These are phyloP conservation scores for Nothomitra cinnamomea DNA, from an alignment of 2,329 filamentous ascomycete species.

Conservation along the genomic window DNA sequence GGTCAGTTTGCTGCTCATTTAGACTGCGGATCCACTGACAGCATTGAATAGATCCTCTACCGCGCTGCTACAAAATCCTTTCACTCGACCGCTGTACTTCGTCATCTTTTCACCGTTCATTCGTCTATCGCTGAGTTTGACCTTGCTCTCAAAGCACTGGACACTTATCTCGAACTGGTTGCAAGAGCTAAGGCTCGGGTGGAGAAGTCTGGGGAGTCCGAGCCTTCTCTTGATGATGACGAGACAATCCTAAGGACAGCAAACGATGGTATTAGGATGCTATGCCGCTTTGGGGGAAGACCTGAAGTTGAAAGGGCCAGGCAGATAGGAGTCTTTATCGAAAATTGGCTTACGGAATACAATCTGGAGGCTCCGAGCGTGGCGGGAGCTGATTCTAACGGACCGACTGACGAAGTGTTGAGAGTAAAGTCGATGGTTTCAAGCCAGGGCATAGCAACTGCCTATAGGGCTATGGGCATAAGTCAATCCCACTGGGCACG, in stretches of 20 bases:
- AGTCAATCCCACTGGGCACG: constrained; percentile 78
- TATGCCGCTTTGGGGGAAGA: constrained; percentile 66
- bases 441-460: constrained; percentile 44
- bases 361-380: constrained; percentile 23
- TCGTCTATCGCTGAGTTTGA: constrained; percentile 81
- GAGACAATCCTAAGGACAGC: constrained; percentile 60
- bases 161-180: constrained; percentile 81
- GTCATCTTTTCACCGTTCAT: constrained; percentile 77
- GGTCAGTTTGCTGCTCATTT: constrained; percentile 24
- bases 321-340: constrained; percentile 51
- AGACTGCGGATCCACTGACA: too few species aligned
- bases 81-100: constrained; percentile 77
- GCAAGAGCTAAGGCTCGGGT: constrained; percentile 70
- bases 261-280: constrained; percentile 58
- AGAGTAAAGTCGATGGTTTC: constrained; percentile 29
- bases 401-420: constrained; percentile 14
- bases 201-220: constrained; percentile 52
- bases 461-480: constrained; percentile 74
- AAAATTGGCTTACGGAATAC: constrained; percentile 55
- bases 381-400: constrained; percentile 12
- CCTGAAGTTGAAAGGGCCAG: constrained; percentile 65
- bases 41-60: constrained; percentile 56
- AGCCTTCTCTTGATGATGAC: constrained; percentile 62
- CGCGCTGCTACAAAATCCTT: constrained; percentile 84
- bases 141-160: constrained; percentile 74